A percentile compares a stretch with the other conserved stretches of the same genome.
These are phyloP conservation scores for Trametes cinnabarina DNA, from an alignment of 768 basidiomycete species.

Conservation along the genomic window DNA sequence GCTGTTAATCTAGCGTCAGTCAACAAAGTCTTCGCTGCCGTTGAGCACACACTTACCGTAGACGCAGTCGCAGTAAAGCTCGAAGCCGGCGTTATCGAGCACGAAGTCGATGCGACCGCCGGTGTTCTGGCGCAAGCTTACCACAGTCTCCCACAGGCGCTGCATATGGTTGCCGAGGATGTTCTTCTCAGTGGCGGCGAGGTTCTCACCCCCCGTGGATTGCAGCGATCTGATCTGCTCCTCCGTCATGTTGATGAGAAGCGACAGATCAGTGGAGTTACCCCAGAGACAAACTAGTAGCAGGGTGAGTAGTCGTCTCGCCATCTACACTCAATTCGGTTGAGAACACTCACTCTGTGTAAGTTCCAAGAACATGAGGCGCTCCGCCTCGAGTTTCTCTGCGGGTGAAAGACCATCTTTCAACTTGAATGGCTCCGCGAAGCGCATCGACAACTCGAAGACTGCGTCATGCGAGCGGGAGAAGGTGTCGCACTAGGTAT, in stretches of 20 bases:
- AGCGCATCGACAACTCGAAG: slow-evolving; percentile 90
- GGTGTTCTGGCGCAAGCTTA: slow-evolving; percentile 43
- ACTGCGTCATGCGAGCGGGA: slow-evolving; percentile 89
- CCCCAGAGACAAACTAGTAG: slow-evolving; percentile 90
- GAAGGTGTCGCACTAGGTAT: slow-evolving; percentile 83
- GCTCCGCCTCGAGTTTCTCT: slow-evolving; percentile 68
- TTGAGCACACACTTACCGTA: slow-evolving; percentile 49
- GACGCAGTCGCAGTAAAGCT: slow-evolving; percentile 84
- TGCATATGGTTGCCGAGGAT: slow-evolving; percentile 85
- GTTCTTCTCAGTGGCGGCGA: slow-evolving; percentile 95
- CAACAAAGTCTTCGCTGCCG: too few species aligned
- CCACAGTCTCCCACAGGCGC: slow-evolving; percentile 72
- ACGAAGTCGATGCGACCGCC: slow-evolving; percentile 56
- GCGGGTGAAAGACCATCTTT: slow-evolving; percentile 48
- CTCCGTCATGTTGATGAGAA: slow-evolving; percentile 96
- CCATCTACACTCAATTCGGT: too few species aligned
- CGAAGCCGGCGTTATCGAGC: slow-evolving; percentile 85
- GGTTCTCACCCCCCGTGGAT: slow-evolving; percentile 92
- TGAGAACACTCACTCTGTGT: slow-evolving; percentile 78
- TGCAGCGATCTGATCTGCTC: slow-evolving; percentile 97
- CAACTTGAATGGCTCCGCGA: slow-evolving; percentile 79
- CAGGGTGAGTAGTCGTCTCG: background rate
- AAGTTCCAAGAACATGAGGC: slow-evolving; percentile 86
- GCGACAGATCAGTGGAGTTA: slow-evolving; percentile 92
- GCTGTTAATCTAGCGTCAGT: slow-evolving; percentile 45